phyloP scores from a whole-genome alignment of 805 yeast species.

The Candida golubevii region DNA sequence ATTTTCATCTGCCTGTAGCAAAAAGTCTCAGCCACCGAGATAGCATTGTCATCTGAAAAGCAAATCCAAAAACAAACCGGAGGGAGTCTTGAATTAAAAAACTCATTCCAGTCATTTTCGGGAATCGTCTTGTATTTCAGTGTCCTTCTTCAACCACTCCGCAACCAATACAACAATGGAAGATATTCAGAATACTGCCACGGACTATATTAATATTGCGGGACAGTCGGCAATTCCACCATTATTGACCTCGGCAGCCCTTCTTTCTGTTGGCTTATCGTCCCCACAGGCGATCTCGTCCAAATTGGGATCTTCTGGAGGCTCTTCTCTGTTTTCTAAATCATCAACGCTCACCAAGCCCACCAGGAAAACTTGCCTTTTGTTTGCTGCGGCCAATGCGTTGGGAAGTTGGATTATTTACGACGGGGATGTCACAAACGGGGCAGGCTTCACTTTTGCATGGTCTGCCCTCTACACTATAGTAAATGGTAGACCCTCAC shows the following conservation, averaged over 20 bases:
- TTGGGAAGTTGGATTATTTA: conserved; percentile 69
- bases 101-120: background rate
- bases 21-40: too few species aligned
- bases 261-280: conserved; percentile 13
- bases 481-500: conserved; percentile 61
- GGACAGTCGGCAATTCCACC: conserved; percentile 18
- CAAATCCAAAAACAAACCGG: background rate
- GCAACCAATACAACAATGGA: conserved; percentile 6
- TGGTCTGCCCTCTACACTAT: conserved; percentile 76
- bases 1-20: too few species aligned
- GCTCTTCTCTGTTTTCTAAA: conserved; percentile 19
- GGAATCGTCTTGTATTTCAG: too few species aligned
- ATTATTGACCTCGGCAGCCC: conserved; percentile 11
- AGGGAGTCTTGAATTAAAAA: background rate
- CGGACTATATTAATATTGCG: conserved; percentile 12
- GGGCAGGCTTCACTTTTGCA: conserved; percentile 75
- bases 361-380: conserved; percentile 38
- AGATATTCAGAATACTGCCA: conserved; percentile 8
- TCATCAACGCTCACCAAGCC: conserved; percentile 26
- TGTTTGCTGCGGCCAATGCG: conserved; percentile 60
- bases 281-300: conserved; percentile 12
- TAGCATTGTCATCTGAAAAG: too few species aligned
- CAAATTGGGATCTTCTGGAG: conserved; percentile 18
- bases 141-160: too few species aligned
- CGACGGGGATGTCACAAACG: conserved; percentile 75